Base-by-base conservation (phyloP, 1,284 basidiomycete genomes). In the Prillingera fragicola region DNA sequence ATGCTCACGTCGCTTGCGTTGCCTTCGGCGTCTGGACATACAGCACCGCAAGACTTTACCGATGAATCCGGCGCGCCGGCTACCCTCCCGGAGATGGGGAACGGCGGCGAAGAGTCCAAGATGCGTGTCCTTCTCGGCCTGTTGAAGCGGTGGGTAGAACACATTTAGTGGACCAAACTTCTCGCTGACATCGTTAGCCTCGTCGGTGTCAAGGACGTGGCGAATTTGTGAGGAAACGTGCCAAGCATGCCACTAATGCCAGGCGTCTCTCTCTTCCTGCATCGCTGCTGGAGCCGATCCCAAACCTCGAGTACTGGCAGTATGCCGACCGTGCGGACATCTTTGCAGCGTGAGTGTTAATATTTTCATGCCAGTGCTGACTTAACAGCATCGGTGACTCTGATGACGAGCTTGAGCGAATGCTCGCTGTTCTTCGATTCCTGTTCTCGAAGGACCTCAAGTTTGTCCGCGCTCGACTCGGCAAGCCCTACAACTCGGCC, bases 401-500 rank as follows among this genome's bases (percentile, higher is more conserved):
- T 15, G 78, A 84, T 29, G 89, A 96, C 63, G 82, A 88, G 19
- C 81, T 97, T 51, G 86, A 92, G 60, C 82, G 92, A 33, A 92
- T 97, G 84, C 76, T 97, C 19, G 85, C 89, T 27, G 84, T 87
- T 8, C 70, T 96, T 29, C 81, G 90, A 21, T 98, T 91, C 69
- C 75, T 82, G 9, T 90, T 92, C 67, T 87, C 88, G 40, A 96
- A 96, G 70, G 92, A 98, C 65, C 83, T 95, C 67, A 95, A 94
- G 73, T 94, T 90, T 59, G 78, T 95, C 46, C 81, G 86, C 47
- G 87, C 88, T 33, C 87, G 87, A 67, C 80, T 95, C 15, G 88
- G 87, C 76, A 96, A 97, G 69, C 90, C 92, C 0, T 97, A 96
- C 77, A 92, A 94, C 73, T 90, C 88, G 1, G 86, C 90, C 25